A percentile compares a stretch with the other conserved stretches of the same genome.
Conservation (phyloP, 805 yeast genomes). For the Millerozyma acaciae region DNA sequence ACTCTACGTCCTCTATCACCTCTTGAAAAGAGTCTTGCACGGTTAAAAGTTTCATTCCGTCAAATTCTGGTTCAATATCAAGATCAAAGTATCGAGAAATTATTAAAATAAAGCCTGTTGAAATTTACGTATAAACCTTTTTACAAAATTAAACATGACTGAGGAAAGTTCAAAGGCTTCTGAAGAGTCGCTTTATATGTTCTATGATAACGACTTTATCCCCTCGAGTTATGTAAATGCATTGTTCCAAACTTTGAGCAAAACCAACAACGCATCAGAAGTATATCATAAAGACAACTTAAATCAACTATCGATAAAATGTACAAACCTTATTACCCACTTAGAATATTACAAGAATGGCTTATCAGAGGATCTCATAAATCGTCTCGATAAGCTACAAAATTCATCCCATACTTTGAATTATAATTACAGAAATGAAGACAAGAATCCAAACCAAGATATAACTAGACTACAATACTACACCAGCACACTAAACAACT, state of each 20-base stretch:
- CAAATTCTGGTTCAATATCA: too few relatives aligned
- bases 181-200: slow-evolving; percentile 54
- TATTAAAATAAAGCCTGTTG: neutral
- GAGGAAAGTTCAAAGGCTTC: neutral
- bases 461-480: slow-evolving; percentile 64
- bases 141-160: too few relatives aligned
- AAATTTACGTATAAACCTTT: neutral
- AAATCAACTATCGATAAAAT: slow-evolving; percentile 42
- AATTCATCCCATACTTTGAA: slow-evolving; percentile 23
- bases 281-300: slow-evolving; percentile 23
- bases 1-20: slow-evolving; percentile 35
- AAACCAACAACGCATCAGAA: slow-evolving; percentile 9
- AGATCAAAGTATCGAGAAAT: too few relatives aligned
- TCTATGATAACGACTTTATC: slow-evolving; percentile 62
- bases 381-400: slow-evolving; percentile 46
- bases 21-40: slow-evolving; percentile 46
- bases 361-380: slow-evolving; percentile 45
- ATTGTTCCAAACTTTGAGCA: slow-evolving; percentile 40
- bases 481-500: slow-evolving; percentile 54
- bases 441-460: slow-evolving; percentile 16
- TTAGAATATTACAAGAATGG: slow-evolving; percentile 62
- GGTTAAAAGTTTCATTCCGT: slow-evolving; percentile 19
- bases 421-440: slow-evolving; percentile 4
- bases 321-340: slow-evolving; percentile 52
- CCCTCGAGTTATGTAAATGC: slow-evolving; percentile 67